phyloP scores from a whole-genome alignment of 2,329 filamentous ascomycete species.

The Hypoxylon sp. region DNA sequence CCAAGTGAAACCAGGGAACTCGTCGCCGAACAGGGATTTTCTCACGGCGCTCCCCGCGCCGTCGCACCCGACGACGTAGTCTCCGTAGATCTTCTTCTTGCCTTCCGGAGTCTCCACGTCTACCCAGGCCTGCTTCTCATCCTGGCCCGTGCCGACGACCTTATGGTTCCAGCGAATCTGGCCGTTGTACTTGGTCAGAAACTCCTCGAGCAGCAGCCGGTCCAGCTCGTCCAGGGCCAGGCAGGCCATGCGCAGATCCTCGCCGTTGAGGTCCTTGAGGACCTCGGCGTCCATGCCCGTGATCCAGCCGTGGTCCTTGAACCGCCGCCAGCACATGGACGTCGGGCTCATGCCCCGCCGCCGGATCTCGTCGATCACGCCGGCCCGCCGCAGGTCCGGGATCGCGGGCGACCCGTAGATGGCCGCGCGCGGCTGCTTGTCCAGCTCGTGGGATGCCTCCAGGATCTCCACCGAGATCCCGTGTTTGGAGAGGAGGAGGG shows the following conservation, averaged over 20 bases:
- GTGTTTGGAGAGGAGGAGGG: slow-evolving; percentile 65
- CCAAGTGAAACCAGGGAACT: slow-evolving; percentile 71
- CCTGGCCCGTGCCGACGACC: slow-evolving; percentile 62
- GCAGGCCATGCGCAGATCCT: slow-evolving; percentile 57
- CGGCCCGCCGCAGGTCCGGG: slow-evolving; percentile 69
- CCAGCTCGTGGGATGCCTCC: slow-evolving; percentile 66
- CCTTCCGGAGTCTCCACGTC: slow-evolving; percentile 57
- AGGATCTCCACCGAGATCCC: slow-evolving; percentile 66
- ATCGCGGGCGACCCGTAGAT: slow-evolving; percentile 71
- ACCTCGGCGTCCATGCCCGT: slow-evolving; percentile 54
- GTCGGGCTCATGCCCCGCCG: slow-evolving; percentile 55
- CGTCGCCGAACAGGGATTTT: slow-evolving; percentile 64
- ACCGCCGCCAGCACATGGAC: slow-evolving; percentile 57
- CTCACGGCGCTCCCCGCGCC: slow-evolving; percentile 64
- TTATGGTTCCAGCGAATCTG: slow-evolving; percentile 60
- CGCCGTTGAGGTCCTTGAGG: slow-evolving; percentile 54
- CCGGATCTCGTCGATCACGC: slow-evolving; percentile 61
- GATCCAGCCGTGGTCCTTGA: slow-evolving; percentile 53
- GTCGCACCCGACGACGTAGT: slow-evolving; percentile 70
- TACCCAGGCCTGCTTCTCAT: slow-evolving; percentile 59
- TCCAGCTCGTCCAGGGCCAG: slow-evolving; percentile 59
- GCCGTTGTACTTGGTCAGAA: slow-evolving; percentile 53
- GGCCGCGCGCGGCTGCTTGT: slow-evolving; percentile 71
- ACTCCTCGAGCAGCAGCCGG: slow-evolving; percentile 58
- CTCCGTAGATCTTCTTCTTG: slow-evolving; percentile 56